Base-by-base conservation (phyloP, 768 basidiomycete genomes). In the Boletellus ananas region DNA sequence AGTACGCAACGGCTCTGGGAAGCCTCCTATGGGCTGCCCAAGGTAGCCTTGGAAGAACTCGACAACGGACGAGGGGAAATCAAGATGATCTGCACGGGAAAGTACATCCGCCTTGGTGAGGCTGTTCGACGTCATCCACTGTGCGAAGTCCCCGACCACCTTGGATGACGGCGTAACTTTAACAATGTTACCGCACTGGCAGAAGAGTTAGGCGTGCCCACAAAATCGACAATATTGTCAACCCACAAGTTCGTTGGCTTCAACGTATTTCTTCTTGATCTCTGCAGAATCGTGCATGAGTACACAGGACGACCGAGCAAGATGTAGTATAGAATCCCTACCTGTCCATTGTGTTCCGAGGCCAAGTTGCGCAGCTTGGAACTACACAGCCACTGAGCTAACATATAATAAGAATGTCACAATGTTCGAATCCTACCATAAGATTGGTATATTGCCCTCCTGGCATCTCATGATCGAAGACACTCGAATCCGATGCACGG, bases 1-100 rank as follows among this genome's bases (percentile, higher is more conserved):
- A 56, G 84, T 79, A 56, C 96, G 91, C 55, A 99, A 74, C 35
- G 95, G 94, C 68, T 99, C 96, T 50, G 96, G 96, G 88, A 98
- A 98, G 42, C 96, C 95, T 66, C 94, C 96, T 64, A 91, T 87
- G 48, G 96, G 96, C 66, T 97, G 93, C 29, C 96, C 95, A 55
- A 99, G 89, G 72, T 94, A 95, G 16, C 96, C 96, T 68, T 97
- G 94, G 92, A 97, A 97, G 79, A 96, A 99, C 63, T 98, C 95
- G 36, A 93, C 90, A 41, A 93, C 91, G 31, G 90, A 94, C 11
- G 91, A 94, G 9, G 96, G 96, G 85, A 99, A 97, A 71, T 99
- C 96, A 52, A 99, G 84, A 50, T 82, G 80, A 37, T 90, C 88
- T 37, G 95, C 96, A 44, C 86, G 83, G 9, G 83, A 79, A 49